Evolutionary conservation across 2,329 filamentous ascomycete species (phyloP).

Genomic region (Aspergillus sojae): DNA sequence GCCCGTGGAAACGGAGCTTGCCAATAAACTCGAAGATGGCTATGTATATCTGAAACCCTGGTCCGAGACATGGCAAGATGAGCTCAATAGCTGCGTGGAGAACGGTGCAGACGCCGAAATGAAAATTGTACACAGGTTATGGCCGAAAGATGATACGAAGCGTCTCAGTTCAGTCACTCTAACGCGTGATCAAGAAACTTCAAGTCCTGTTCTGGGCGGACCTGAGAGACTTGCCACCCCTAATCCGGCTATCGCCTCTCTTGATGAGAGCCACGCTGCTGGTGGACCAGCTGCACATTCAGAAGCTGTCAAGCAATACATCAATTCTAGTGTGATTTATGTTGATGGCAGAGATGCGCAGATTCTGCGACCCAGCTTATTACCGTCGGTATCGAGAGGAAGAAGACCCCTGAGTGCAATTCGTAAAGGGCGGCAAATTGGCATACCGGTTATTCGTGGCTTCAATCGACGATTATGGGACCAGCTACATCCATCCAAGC

Average conservation of each 20-base stretch:
- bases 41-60: slow-evolving; percentile 85
- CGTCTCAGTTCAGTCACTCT: slow-evolving; percentile 39
- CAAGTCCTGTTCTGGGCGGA: slow-evolving; percentile 25
- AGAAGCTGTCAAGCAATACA: slow-evolving; percentile 61
- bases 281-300: slow-evolving; percentile 44
- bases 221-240: slow-evolving; percentile 11
- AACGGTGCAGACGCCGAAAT: slow-evolving; percentile 88
- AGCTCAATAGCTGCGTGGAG: slow-evolving; percentile 85
- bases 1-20: slow-evolving; percentile 79
- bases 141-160: slow-evolving; percentile 62
- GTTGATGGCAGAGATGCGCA: slow-evolving; percentile 76
- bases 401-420: slow-evolving; percentile 82
- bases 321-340: slow-evolving; percentile 82
- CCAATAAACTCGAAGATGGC: slow-evolving; percentile 90
- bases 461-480: slow-evolving; percentile 81
- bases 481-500: slow-evolving; percentile 63
- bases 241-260: slow-evolving; percentile 16
- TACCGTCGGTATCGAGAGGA: slow-evolving; percentile 83
- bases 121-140: slow-evolving; percentile 82
- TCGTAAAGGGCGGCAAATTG: slow-evolving; percentile 77
- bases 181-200: slow-evolving; percentile 40
- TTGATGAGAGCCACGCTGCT: slow-evolving; percentile 45
- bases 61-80: slow-evolving; percentile 90
- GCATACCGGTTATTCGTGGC: slow-evolving; percentile 83
- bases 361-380: slow-evolving; percentile 80